Base-by-base conservation (phyloP, 768 basidiomycete species). In the Tulasnella sp. region DNA sequence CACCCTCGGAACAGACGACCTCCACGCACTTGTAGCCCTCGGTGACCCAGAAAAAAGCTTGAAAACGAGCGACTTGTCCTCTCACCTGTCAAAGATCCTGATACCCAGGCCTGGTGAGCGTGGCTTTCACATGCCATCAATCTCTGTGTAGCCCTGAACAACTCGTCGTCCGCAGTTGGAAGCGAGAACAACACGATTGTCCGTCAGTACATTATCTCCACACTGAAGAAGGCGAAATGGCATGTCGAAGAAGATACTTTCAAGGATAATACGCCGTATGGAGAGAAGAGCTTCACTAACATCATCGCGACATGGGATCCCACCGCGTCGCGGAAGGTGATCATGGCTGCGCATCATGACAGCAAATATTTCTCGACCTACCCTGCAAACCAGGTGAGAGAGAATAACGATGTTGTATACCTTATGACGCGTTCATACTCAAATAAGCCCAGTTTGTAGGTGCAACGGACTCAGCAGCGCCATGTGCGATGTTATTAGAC, bases 281-380 rank as follows among this genome's bases (percentile, higher is more conserved):
- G 95, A 3, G 67, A 69, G 30, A 88, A 81, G 66, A 74, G 75
- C 41, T 95, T 99, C 69, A 84, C 82, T 13, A 99, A 99, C 73
- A 76, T 98, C 51, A 85, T 98, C 64, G 95, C 92, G 30, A 98
- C 96, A 10, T 96, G 96, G 69, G 86, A 97, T 68, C 88, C 88
- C n/a, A 70, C 73, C 17, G 94, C 96, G 0, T 74, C 84, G 1
- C 73, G 88, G 47, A 83, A 89, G 62, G 77, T 99, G 32, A 77
- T 95, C 15, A 70, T 99, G n/a, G 77, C 96, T 4, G 96, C 94
- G 4, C 94, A 97, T 68, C 92, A 84, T 65, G 94, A 97, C 70
- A 90, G 87, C 72, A 96, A 96, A 74, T 94, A 81, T 72, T 93
- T 86, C 65, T 73, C 83, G 0, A 70, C 69, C 1, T 84, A 77